Evolutionary conservation across 2,329 filamentous ascomycete genomes (phyloP).

Genomic region (Trichoderma polysporum): DNA sequence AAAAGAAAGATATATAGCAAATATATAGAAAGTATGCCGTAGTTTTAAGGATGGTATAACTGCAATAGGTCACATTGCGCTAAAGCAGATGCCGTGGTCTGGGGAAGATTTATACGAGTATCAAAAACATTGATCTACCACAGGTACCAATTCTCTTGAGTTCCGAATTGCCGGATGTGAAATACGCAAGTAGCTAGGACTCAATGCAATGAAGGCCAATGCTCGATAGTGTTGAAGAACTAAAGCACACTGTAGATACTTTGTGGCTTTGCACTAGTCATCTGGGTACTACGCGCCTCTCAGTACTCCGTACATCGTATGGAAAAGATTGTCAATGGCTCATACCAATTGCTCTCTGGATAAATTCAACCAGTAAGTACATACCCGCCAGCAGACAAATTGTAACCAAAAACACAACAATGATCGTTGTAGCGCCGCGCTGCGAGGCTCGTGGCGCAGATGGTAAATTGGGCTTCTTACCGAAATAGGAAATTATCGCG

Average conservation of each 20-base stretch:
- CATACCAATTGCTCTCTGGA: too few species aligned
- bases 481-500: constrained; percentile 11
- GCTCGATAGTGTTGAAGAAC: too few species aligned
- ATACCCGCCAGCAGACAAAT: too few species aligned
- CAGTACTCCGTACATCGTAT: too few species aligned
- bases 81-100: background rate
- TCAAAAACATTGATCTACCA: background rate
- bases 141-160: background rate
- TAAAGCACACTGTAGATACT: too few species aligned
- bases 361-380: too few species aligned
- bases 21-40: background rate
- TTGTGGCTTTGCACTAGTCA: too few species aligned
- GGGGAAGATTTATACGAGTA: background rate
- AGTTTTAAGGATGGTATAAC: too few species aligned
- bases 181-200: background rate
- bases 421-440: background rate
- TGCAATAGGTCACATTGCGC: too few species aligned
- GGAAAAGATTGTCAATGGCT: too few species aligned
- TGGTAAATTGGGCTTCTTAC: background rate
- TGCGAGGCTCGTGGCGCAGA: background rate
- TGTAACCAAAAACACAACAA: background rate
- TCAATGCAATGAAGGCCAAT: background rate
- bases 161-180: background rate
- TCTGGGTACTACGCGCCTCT: too few species aligned
- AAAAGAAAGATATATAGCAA: background rate